Evolutionary conservation across 345 rosid genomes (phyloP), one percentile per base, ranked within the genome.

Genomic region (Populus tremula): DNA sequence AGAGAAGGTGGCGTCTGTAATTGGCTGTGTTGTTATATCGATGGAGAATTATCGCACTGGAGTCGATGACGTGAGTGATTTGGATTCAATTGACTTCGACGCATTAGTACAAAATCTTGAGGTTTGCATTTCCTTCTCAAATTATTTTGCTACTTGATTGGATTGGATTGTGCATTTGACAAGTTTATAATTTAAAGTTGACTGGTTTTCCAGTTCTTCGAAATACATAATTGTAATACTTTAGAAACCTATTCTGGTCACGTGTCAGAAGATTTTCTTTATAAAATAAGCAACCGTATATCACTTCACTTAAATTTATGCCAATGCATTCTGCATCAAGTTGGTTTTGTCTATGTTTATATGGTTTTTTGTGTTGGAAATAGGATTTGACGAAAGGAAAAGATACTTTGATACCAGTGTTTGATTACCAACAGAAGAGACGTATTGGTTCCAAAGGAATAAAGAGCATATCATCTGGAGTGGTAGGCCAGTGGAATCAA

Each of bases 1-100:
- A 71, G 99, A 96, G 91, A 96, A 94, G 95, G 97, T 96, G 39
- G 92, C 95, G 59, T 94, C 97, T 78, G 98, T 96, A 23, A 91
- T 96, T 76, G 98, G 99, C 8, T 96, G 99, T 82, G 89, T 89
- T 67, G 90, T 96, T 64, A 88, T 96, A 85, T 89, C 98, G n/a
- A 96, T 96, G 99, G 99, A 96, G 84, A 92, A 94, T 83, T 96
- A 96, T 79, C 91, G 94, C 39, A 77, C 43, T 73, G 95, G 94
- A 80, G 56, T 85, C 79, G 97, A 96, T 72, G 99, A 96, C 9
- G 94, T 91, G 81, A 92, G 90, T 82, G 97, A 89, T 73, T 86
- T 94, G 88, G 93, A 92, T 74, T 85, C 98, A 4, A 88, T 96
- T 67, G 97, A 96, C 87, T 93, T 96, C 80, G 96, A 91, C 83